Conservation (phyloP, 768 basidiomycete species). For the Pulveroboletus sp. region DNA sequence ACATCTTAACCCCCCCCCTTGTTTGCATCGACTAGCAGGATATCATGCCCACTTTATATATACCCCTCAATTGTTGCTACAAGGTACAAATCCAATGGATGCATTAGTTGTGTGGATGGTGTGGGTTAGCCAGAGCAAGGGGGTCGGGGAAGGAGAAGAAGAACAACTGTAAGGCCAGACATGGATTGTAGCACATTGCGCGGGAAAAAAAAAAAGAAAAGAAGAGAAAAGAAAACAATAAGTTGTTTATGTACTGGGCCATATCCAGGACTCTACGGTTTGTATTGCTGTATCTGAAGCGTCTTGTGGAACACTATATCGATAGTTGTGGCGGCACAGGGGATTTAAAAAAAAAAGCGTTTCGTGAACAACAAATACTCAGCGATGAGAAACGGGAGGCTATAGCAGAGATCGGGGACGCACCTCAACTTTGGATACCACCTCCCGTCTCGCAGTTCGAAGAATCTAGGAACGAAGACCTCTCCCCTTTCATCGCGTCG, state of each 20-base stretch:
- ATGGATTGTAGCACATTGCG: conserved; percentile 11
- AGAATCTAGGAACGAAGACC: conserved; percentile 73
- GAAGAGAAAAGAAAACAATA: not conserved
- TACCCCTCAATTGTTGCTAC: conserved; percentile 37
- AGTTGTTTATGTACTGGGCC: conserved; percentile 29
- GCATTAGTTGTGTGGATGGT: conserved; percentile 29
- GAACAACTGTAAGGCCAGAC: conserved; percentile 11
- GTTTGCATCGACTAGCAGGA: conserved; percentile 14
- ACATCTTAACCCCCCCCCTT: conserved; percentile 3
- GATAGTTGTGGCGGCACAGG: too few relatives aligned
- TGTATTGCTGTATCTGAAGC: conserved; percentile 61
- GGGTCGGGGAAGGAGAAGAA: not conserved
- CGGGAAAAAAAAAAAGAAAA: not conserved
- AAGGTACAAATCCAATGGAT: conserved; percentile 35
- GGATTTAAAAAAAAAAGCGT: too few relatives aligned
- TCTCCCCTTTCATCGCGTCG: conserved; percentile 70
- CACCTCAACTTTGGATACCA: conserved; percentile 81
- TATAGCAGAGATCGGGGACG: conserved; percentile 22
- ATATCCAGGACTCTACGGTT: conserved; percentile 80
- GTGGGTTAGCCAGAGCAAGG: conserved; percentile 17
- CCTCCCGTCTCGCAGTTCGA: conserved; percentile 67
- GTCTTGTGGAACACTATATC: conserved; percentile 56
- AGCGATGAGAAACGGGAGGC: not conserved
- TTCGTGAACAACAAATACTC: not conserved
- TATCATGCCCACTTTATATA: conserved; percentile 27